Percentiles rank a stretch among this genome's conserved stretches.
Evolutionary conservation across 2,329 filamentous ascomycete species (phyloP).

Genomic region (Sporothrix pseudoabietina): DNA sequence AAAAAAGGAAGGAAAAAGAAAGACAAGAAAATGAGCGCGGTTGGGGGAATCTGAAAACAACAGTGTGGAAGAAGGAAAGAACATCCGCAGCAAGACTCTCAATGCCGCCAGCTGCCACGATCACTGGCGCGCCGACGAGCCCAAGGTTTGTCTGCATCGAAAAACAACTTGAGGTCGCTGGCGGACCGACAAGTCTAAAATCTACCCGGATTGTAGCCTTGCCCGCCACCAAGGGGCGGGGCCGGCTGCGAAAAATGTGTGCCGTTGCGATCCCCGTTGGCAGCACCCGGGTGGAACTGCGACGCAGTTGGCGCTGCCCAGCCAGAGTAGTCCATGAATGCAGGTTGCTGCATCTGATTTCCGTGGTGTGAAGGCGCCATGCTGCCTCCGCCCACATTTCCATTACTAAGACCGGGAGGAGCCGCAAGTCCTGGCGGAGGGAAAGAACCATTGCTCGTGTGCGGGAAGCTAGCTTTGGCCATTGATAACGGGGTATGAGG

Average conservation of each 20-base stretch:
- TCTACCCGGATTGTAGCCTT: neutral
- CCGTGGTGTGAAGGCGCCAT: neutral
- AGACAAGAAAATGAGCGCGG: neutral
- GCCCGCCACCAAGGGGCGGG: neutral
- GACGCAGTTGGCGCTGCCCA: neutral
- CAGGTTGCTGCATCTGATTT: neutral
- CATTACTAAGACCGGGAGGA: slow-evolving; percentile 67
- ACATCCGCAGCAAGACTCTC: neutral
- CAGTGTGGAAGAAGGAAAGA: neutral
- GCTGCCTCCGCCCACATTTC: slow-evolving; percentile 33
- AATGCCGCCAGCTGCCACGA: neutral
- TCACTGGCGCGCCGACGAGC: neutral
- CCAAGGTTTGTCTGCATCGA: neutral
- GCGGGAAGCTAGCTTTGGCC: slow-evolving; percentile 32
- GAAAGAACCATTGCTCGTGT: neutral
- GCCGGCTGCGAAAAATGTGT: too few species aligned
- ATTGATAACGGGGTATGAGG: slow-evolving; percentile 45
- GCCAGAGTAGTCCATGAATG: neutral
- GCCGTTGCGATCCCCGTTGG: neutral
- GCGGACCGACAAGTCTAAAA: neutral
- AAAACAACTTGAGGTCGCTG: neutral
- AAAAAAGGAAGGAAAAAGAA: neutral
- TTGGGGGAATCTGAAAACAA: slow-evolving; percentile 12
- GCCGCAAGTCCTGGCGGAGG: slow-evolving; percentile 80
- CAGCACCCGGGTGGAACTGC: neutral